These are phyloP conservation scores for Glebionis coronaria DNA, from an alignment of 129 eudicot genomes.

Conservation along the genomic window DNA sequence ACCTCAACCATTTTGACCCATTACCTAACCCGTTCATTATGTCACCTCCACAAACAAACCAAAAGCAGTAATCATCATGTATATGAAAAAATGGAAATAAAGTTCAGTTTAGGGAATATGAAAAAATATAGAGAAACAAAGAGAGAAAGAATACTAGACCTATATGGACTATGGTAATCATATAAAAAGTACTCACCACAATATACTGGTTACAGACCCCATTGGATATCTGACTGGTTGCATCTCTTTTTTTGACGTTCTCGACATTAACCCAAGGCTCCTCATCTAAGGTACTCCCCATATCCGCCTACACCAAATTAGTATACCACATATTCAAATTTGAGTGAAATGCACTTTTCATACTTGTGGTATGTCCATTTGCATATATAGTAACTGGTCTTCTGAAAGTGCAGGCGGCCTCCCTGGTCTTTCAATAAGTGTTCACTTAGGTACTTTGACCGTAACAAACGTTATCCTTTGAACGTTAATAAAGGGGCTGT, in stretches of 20 bases:
- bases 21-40: neutral
- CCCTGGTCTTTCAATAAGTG: too few relatives aligned
- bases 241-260: slow-evolving; percentile 58
- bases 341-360: too few relatives aligned
- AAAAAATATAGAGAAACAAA: neutral
- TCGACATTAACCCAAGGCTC: slow-evolving; percentile 83
- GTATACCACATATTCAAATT: too few relatives aligned
- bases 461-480: too few relatives aligned
- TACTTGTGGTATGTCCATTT: too few relatives aligned
- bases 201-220: slow-evolving; percentile 85
- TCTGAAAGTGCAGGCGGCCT: too few relatives aligned
- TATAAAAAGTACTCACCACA: slow-evolving; percentile 53
- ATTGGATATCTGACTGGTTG: slow-evolving; percentile 47
- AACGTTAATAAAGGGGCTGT: too few relatives aligned
- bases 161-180: neutral
- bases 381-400: too few relatives aligned
- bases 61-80: neutral
- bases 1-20: neutral
- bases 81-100: neutral
- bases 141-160: neutral
- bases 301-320: neutral
- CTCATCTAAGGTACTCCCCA: slow-evolving; percentile 59
- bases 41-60: neutral
- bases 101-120: too few relatives aligned
- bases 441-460: too few relatives aligned